Base-by-base conservation (phyloP, 2,329 filamentous ascomycete species). In the Sphaerulina musiva region DNA sequence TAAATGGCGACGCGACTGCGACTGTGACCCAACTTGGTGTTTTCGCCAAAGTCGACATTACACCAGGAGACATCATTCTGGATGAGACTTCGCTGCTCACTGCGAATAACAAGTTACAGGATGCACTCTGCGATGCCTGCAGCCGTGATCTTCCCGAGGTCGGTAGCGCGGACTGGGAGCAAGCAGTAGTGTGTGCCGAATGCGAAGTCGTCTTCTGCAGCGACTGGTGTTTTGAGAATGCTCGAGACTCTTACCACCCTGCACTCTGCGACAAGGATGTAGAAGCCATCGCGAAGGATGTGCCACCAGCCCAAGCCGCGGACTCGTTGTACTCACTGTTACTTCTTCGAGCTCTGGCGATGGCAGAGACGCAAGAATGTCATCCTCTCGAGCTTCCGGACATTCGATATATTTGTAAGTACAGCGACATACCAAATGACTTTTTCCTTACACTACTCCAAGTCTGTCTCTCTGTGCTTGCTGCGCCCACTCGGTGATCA, bases 71-170 rank as follows among this genome's bases (percentile, higher is more conserved):
- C 68, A 76, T 79, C 5, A 83, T 96, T 1, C 78, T 98, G 31
- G 76, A 81, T 46, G 93, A 98, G 67, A 87, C 86, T 57, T 93
- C 90, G 7, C 79, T 95, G 6, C 75, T 98, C 40, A 95, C 91
- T 1, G 91, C 89, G 44, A 93, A 92, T 63, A 93, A 93, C 68
- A 84, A 89, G 31, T 80, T 93, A 10, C 89, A 95, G 67, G 90
- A 95, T 58, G 79, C 86, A 4, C 80, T 92, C 31, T 97, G 92
- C 70, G 92, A 97, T 70, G 90, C 90, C 11, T 97, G 92, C 70
- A 89, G 89, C 64, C 78, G 80, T 6, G 81, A 82, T 23, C 78
- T 95, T 5, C 87, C 87, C 0, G 60, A 62, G 26, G 55, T 69
- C 5, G 59, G 57, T 44, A 65, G 62, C 11, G 54, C 61, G 4